Conservation (phyloP, 768 basidiomycete species). For the Coprinopsis cinerea region DNA sequence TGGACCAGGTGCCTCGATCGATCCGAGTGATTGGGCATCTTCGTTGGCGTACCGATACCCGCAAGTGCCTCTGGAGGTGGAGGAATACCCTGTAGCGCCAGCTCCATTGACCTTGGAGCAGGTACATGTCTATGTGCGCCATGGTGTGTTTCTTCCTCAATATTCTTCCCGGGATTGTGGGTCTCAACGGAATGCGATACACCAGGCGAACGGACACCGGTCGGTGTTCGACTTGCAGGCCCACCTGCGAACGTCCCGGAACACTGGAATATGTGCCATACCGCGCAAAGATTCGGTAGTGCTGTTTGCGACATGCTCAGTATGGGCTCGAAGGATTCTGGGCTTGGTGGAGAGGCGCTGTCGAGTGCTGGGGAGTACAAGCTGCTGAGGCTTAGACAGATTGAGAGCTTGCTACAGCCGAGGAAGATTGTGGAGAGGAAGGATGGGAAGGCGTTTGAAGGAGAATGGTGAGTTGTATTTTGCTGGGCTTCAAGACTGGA, state of each 20-base stretch:
- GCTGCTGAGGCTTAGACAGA: too few relatives aligned
- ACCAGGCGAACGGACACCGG: constrained; percentile 72
- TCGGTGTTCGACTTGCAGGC: constrained; percentile 56
- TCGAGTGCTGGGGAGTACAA: too few relatives aligned
- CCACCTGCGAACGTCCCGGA: constrained; percentile 62
- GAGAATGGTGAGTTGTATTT: constrained; percentile 51
- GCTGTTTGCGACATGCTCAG: constrained; percentile 24
- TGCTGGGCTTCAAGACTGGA: neutral
- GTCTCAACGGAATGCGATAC: neutral
- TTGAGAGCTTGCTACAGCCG: constrained; percentile 29
- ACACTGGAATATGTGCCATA: constrained; percentile 64
- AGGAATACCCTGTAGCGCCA: constrained; percentile 56
- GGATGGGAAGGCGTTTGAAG: constrained; percentile 48
- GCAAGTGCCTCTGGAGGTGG: constrained; percentile 50
- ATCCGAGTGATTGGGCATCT: too few relatives aligned
- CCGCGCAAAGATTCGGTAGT: constrained; percentile 43
- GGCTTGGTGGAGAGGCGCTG: too few relatives aligned
- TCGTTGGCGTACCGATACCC: constrained; percentile 24
- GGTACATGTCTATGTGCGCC: constrained; percentile 70
- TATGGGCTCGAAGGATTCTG: neutral
- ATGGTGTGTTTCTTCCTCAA: constrained; percentile 42
- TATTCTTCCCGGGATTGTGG: neutral
- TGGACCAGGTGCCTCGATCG: neutral
- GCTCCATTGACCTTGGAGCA: constrained; percentile 53
- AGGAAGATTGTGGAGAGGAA: constrained; percentile 48